phyloP scores from a whole-genome alignment of 768 basidiomycete genomes.

The Cytidiella melzeri region DNA sequence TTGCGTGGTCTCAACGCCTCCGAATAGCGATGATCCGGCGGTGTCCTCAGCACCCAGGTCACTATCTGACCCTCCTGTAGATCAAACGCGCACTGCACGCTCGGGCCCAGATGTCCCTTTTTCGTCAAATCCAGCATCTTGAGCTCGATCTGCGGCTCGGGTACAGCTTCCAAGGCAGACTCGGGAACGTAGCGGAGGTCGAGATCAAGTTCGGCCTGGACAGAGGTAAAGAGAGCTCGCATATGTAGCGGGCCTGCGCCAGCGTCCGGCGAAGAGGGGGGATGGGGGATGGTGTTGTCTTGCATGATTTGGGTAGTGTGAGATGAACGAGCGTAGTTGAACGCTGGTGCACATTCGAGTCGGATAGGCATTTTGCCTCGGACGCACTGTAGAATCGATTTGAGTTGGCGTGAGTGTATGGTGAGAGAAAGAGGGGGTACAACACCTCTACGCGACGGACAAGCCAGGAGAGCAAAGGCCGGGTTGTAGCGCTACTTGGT shows the following conservation, averaged over 20 bases:
- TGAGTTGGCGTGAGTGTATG: conserved; percentile 37
- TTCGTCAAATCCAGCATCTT: conserved; percentile 56
- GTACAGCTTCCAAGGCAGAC: conserved; percentile 43
- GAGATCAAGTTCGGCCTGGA: conserved; percentile 40
- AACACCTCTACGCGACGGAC: conserved; percentile 70
- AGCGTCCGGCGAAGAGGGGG: conserved; percentile 17
- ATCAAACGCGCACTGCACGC: conserved; percentile 49
- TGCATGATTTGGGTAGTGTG: conserved; percentile 60
- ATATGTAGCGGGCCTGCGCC: conserved; percentile 30
- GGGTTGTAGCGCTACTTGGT: conserved; percentile 32
- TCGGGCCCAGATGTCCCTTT: conserved; percentile 72
- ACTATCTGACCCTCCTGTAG: conserved; percentile 83
- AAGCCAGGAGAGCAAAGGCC: conserved; percentile 78
- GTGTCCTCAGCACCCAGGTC: conserved; percentile 80
- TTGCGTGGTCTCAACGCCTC: conserved; percentile 29
- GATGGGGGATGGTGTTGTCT: conserved; percentile 37
- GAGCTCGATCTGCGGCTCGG: conserved; percentile 49
- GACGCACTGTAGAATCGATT: no score
- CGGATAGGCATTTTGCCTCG: conserved; percentile 75
- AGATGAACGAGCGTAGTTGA: conserved; percentile 81
- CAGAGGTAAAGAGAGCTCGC: conserved; percentile 58
- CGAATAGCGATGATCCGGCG: conserved; percentile 36
- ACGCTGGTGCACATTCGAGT: conserved; percentile 92
- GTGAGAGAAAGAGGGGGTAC: conserved; percentile 1
- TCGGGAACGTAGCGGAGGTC: conserved; percentile 77